phyloP scores from a whole-genome alignment of 2,329 filamentous ascomycete genomes.

The Chalara sp. region DNA sequence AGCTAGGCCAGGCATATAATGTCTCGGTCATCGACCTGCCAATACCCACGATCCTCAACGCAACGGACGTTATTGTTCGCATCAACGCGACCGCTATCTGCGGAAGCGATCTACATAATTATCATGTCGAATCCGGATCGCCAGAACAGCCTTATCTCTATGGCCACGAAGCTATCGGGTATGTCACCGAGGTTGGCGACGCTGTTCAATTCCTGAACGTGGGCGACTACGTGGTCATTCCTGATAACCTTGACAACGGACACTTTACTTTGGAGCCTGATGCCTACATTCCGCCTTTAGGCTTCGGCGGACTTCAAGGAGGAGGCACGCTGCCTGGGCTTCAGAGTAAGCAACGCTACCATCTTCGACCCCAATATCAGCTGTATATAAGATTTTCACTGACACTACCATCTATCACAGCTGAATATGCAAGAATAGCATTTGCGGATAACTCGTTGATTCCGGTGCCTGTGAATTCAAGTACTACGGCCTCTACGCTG shows the following conservation, averaged over 20 bases:
- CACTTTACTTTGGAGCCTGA: too few species aligned
- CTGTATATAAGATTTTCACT: too few species aligned
- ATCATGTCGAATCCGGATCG: constrained; percentile 41
- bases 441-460: background rate
- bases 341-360: too few species aligned
- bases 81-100: constrained; percentile 21
- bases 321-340: too few species aligned
- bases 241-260: too few species aligned
- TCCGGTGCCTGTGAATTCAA: background rate
- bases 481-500: background rate
- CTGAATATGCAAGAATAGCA: too few species aligned
- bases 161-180: constrained; percentile 45
- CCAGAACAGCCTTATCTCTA: constrained; percentile 17
- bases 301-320: too few species aligned
- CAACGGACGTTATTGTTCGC: background rate
- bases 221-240: constrained; percentile 36
- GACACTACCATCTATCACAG: too few species aligned
- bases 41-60: background rate
- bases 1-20: too few species aligned
- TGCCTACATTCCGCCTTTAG: too few species aligned
- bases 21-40: background rate
- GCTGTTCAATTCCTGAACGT: constrained; percentile 36
- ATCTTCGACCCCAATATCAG: too few species aligned
- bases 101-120: constrained; percentile 41
- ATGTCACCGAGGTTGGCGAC: constrained; percentile 35